A percentile compares a stretch with the other conserved stretches of the same genome.
These are phyloP conservation scores for Setaria viridis DNA, from an alignment of 202 grass and related monocot genomes.

Conservation along the genomic window DNA sequence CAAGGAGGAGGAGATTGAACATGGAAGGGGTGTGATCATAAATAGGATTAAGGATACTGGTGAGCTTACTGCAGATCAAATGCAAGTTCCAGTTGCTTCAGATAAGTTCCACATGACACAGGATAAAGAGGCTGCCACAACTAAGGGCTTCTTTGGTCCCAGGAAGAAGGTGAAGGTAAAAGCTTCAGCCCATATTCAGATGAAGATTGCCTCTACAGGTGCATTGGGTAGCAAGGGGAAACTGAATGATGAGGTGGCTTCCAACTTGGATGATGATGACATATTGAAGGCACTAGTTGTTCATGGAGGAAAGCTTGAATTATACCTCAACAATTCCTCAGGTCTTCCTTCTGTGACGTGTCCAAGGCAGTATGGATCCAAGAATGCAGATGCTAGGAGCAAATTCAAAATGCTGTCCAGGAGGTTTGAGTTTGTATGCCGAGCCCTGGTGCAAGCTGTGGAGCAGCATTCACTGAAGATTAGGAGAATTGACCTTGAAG, in stretches of 20 bases:
- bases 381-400: conserved; percentile 49
- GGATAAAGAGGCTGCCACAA: conserved; percentile 1
- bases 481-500: conserved; percentile 59
- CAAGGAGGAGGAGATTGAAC: conserved; percentile 19
- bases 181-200: not conserved
- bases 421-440: conserved; percentile 64
- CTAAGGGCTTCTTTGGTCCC: conserved; percentile 17
- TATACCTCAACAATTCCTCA: conserved; percentile 37
- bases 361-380: conserved; percentile 24
- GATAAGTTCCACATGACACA: conserved; percentile 20
- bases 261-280: conserved; percentile 39
- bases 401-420: conserved; percentile 63
- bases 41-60: conserved; percentile 3
- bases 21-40: not conserved
- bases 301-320: conserved; percentile 42
- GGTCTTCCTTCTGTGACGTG: conserved; percentile 25
- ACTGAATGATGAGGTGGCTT: conserved; percentile 24
- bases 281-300: conserved; percentile 25
- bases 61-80: not conserved
- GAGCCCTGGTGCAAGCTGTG: conserved; percentile 54
- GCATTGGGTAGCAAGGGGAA: conserved; percentile 31
- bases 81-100: conserved; percentile 34
- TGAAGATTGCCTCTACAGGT: conserved; percentile 18
- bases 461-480: conserved; percentile 41
- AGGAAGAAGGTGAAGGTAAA: conserved; percentile 45